These are phyloP conservation scores for Stephania cephalantha DNA, from an alignment of 164 flowering plant species.

Conservation along the genomic window DNA sequence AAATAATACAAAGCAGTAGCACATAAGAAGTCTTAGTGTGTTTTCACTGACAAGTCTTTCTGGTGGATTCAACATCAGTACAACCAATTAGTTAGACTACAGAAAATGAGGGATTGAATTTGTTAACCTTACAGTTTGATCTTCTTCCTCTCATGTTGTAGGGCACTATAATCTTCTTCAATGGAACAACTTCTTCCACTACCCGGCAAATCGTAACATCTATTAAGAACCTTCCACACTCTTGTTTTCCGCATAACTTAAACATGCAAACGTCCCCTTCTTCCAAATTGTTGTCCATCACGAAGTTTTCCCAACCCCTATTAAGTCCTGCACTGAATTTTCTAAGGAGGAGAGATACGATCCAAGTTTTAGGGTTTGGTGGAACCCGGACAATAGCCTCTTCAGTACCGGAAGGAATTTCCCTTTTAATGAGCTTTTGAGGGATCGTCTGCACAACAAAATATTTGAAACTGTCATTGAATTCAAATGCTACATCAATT, in stretches of 20 bases:
- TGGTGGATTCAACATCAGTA: neutral
- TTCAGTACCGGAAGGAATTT: neutral
- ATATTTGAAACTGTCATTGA: neutral
- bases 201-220: neutral
- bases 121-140: no score
- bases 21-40: neutral
- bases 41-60: neutral
- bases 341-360: neutral
- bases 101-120: neutral
- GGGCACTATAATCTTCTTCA: neutral
- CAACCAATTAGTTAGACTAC: neutral
- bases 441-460: slow-evolving; percentile 4
- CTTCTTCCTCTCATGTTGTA: neutral
- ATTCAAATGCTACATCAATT: neutral
- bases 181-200: neutral
- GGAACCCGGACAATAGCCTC: neutral
- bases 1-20: neutral
- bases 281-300: slow-evolving; percentile 2
- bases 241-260: neutral
- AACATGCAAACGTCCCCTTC: slow-evolving; percentile 5
- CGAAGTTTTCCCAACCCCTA: neutral
- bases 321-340: neutral
- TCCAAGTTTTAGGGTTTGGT: neutral
- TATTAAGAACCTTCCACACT: neutral
- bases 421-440: neutral